A percentile compares a stretch with the other conserved stretches of the same genome.
Conservation (phyloP, 2,329 filamentous ascomycete species). For the Aspergillus ruber region DNA sequence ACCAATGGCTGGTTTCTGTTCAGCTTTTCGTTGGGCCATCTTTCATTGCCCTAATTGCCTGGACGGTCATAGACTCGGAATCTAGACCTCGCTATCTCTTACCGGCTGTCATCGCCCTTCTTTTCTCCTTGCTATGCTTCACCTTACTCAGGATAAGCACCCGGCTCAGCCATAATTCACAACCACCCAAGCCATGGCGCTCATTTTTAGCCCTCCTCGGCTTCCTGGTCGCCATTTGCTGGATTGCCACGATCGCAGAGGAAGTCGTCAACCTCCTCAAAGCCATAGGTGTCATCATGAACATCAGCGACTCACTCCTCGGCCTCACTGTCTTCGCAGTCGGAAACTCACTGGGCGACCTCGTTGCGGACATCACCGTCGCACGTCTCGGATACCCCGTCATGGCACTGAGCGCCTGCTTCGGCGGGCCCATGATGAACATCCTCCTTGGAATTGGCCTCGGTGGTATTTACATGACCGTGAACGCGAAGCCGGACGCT, state of each 20-base stretch:
- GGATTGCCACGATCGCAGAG: constrained; percentile 92
- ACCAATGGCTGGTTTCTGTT: constrained; percentile 78
- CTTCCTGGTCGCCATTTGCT: constrained; percentile 84
- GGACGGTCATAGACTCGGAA: constrained; percentile 51
- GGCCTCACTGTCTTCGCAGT: constrained; percentile 95
- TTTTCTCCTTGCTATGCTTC: constrained; percentile 63
- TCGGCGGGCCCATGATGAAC: constrained; percentile 97
- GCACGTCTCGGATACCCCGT: constrained; percentile 90
- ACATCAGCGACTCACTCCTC: constrained; percentile 90
- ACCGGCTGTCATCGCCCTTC: constrained; percentile 58
- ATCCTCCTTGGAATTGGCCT: constrained; percentile 93
- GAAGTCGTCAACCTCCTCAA: constrained; percentile 95
- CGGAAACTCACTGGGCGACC: constrained; percentile 87
- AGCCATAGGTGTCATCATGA: constrained; percentile 80
- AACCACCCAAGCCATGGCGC: constrained; percentile 63
- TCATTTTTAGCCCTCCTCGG: constrained; percentile 79
- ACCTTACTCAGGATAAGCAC: constrained; percentile 63
- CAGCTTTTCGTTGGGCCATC: constrained; percentile 83
- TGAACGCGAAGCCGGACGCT: constrained; percentile 41
- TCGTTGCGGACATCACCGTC: constrained; percentile 91
- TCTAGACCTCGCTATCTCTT: constrained; percentile 47
- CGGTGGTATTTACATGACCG: constrained; percentile 79
- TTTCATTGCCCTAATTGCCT: constrained; percentile 72
- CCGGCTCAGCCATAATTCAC: constrained; percentile 40
- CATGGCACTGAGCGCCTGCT: constrained; percentile 91